A percentile compares a stretch with the other conserved stretches of the same genome.
phyloP scores from a whole-genome alignment of 352 stramenopile species.

The Phytophthora fragariae region DNA sequence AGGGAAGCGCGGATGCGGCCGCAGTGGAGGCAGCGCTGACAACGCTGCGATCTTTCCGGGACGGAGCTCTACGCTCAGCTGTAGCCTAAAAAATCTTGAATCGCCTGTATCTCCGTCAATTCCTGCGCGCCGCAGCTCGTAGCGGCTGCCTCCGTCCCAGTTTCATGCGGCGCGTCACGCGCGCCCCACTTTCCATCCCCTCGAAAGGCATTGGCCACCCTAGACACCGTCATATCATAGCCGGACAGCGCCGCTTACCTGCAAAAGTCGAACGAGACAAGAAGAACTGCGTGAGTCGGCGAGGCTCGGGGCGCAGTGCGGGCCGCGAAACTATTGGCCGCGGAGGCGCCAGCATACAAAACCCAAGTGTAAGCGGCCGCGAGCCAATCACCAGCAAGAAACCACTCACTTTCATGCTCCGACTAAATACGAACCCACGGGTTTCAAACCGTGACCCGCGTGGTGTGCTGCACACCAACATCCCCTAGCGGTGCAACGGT shows the following conservation, averaged over 20 bases:
- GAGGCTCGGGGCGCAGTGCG: slow-evolving; percentile 13
- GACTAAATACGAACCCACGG: slow-evolving; percentile 17
- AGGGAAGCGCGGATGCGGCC: neutral
- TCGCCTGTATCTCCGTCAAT: slow-evolving; percentile 38
- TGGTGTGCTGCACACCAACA: slow-evolving; percentile 8
- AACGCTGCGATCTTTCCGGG: slow-evolving; percentile 2
- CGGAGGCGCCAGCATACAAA: slow-evolving; percentile 80
- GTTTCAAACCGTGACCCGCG: neutral
- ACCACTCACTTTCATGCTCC: neutral
- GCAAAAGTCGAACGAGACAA: slow-evolving; percentile 84
- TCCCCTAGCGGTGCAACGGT: neutral
- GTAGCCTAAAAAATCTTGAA: neutral
- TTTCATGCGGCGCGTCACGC: slow-evolving; percentile 14
- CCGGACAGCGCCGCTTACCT: slow-evolving; percentile 49
- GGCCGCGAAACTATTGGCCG: slow-evolving; percentile 82
- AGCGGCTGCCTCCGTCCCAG: slow-evolving; percentile 2
- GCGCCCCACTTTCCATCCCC: neutral
- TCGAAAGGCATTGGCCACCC: neutral
- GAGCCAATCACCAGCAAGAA: slow-evolving; percentile 47
- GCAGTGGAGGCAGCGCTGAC: neutral
- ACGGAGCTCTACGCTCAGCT: slow-evolving; percentile 1
- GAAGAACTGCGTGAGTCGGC: slow-evolving; percentile 68
- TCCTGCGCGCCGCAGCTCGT: slow-evolving; percentile 6
- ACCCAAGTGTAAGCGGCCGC: slow-evolving; percentile 40
- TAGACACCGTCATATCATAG: neutral